Base-by-base conservation (phyloP, 1,284 basidiomycete species). In the Rhodotorula mucilaginosa region DNA sequence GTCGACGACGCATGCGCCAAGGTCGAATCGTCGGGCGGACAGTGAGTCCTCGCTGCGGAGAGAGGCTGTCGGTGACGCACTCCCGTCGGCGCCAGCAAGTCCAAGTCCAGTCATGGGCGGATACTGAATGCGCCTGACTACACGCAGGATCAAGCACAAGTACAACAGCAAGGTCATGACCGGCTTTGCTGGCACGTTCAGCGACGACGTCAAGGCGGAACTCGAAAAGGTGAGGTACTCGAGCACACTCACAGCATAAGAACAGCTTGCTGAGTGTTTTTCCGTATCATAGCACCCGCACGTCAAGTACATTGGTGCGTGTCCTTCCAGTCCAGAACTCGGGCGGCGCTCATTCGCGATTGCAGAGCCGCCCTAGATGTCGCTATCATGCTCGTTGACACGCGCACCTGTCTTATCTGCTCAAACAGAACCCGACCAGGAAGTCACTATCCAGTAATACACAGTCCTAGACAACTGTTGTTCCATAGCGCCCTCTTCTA, bases 261-360 rank as follows among this genome's bases (percentile, higher is more conserved):
- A 26, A 26, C 26, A 26, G 26, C 26, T 26, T 26, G 46, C 46
- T 60, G 39, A 47, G 58, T 26, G 21, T 1, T 31, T 2, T 39
- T 21, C 5, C 2, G 2, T n/a, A 16, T 2, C 4, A 31, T 57
- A 65, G 61, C 65, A 69, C 60, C 61, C 61, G 8, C 65, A 62
- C n/a, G 70, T 74, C 68, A 74, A 74, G 56, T 74, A 69, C 48
- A 61, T 74, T 44, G 72, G 69, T 67, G 26, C 47, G 65, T n/a
- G 13, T 15, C 39, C 10, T 34, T 34, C 5, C 34, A 34, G 34
- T 34, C 34, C 34, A 34, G 34, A 34, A 34, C 6, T 34, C 34
- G 34, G 34, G 34, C 34, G 34, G 6, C 34, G 34, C 34, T 34
- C 6, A 5, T 6, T 7, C 8, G 34, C 34, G 34, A 34, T 5